Base-by-base conservation (phyloP, 2,329 filamentous ascomycete genomes). In the Exserohilum rostratum region DNA sequence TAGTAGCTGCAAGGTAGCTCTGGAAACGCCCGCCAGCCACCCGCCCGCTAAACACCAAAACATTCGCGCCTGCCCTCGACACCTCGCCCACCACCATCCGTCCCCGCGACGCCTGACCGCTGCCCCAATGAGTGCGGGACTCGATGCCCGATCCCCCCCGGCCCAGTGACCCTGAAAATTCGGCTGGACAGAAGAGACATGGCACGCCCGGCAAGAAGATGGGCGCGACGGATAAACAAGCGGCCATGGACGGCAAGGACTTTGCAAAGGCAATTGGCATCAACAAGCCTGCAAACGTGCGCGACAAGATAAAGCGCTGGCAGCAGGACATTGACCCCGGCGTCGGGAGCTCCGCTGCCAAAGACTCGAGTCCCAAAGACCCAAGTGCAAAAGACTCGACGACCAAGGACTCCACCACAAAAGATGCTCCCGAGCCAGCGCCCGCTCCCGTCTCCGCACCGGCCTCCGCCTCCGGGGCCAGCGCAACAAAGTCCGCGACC, bases 261-360 rank as follows among this genome's bases (percentile, higher is more conserved):
- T 74, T 76, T 53, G 74, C 73, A 38, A 75, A 75, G 62, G 74
- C 73, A 53, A 75, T 75, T 59, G 73, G 72, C 60, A 75, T 75
- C 60, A 68, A 74, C 66, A 68, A 72, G 61, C 72, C 72, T 46
- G 79, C 76, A 65, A 80, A 82, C 64, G 78, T 96, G 43, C 85
- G 85, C 58, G 89, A 90, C 62, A 87, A 92, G 67, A 90, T 96
- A 48, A 88, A 87, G 64, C 84, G 88, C 75, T 96, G 92, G 92
- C 91, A 96, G 75, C 88, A 88, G 69, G 81, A 87, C 62, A 91
- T 89, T 67, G 89, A 88, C 30, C 83, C 84, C 5, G 88, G 87
- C 22, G 55, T 55, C 25, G n/a, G 7, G 4, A 7, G 4, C 22
- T 25, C 25, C 2, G 5, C n/a, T 11, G 9, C 39, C 1, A n/a